These are phyloP conservation scores for Boletus tomentosulus DNA, from an alignment of 768 basidiomycete species.

Conservation along the genomic window DNA sequence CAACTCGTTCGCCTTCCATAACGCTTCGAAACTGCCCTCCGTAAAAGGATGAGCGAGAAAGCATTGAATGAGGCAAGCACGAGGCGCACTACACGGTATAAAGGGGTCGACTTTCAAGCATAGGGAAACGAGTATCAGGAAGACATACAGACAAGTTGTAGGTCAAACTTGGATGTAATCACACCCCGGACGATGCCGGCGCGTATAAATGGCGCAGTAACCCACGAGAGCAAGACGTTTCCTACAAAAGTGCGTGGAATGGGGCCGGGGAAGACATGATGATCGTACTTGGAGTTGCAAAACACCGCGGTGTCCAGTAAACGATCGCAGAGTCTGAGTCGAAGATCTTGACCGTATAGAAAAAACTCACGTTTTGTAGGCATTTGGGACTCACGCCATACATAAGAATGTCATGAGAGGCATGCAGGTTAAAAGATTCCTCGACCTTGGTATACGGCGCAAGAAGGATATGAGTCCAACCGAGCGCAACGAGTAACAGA, in stretches of 20 bases:
- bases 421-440: conserved; percentile 94
- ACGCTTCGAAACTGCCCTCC: conserved; percentile 55
- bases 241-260: conserved; percentile 88
- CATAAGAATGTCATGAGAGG: conserved; percentile 79
- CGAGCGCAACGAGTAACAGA: conserved; percentile 42
- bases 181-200: conserved; percentile 40
- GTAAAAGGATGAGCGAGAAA: conserved; percentile 55
- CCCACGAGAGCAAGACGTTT: conserved; percentile 61
- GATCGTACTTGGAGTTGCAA: conserved; percentile 67
- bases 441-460: conserved; percentile 96
- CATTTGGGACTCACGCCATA: conserved; percentile 51
- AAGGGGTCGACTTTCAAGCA: background rate
- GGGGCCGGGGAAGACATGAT: conserved; percentile 81
- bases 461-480: conserved; percentile 67
- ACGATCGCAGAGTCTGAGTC: conserved; percentile 5
- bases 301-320: background rate
- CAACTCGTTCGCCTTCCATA: conserved; percentile 58
- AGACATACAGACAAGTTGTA: conserved; percentile 66
- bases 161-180: conserved; percentile 52
- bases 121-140: background rate
- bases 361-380: conserved; percentile 46
- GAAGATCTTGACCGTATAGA: background rate
- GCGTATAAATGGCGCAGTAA: conserved; percentile 46
- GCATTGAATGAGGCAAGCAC: conserved; percentile 66
- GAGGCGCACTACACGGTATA: conserved; percentile 55